phyloP scores from a whole-genome alignment of 2,329 filamentous ascomycete genomes.

The Ramichloridium luteum region DNA sequence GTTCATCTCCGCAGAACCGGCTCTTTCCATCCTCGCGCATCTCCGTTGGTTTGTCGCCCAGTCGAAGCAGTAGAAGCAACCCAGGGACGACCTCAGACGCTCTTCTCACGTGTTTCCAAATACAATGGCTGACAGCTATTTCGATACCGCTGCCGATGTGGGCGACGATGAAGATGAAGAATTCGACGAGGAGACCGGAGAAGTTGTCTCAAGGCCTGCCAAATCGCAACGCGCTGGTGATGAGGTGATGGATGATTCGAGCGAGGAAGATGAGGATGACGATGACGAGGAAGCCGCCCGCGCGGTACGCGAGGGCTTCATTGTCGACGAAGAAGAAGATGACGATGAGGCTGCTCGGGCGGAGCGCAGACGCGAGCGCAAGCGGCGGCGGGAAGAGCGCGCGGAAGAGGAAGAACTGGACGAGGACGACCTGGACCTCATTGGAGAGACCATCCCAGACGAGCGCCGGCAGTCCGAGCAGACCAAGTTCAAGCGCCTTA shows the following conservation, averaged over 20 bases:
- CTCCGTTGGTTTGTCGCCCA: no score
- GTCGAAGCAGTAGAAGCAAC: no score
- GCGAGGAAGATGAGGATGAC: conserved; percentile 74
- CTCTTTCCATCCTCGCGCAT: no score
- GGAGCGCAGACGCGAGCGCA: conserved; percentile 53
- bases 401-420: conserved; percentile 77
- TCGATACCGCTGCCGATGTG: conserved; percentile 75
- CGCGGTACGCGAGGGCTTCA: conserved; percentile 78
- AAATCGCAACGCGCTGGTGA: conserved; percentile 27
- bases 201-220: conserved; percentile 31
- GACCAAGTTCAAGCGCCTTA: conserved; percentile 91
- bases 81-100: no score
- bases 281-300: conserved; percentile 80
- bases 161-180: conserved; percentile 79
- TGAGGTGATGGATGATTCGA: conserved; percentile 60
- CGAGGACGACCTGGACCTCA: conserved; percentile 90
- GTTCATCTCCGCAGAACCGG: no score
- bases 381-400: conserved; percentile 64
- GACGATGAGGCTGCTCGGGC: conserved; percentile 53
- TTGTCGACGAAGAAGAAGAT: conserved; percentile 87
- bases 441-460: conserved; percentile 67
- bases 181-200: conserved; percentile 64
- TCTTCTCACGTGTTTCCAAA: no score
- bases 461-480: conserved; percentile 55
- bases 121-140: conserved; percentile 42